Evolutionary conservation across 768 basidiomycete species (phyloP).

Genomic region (Collybia nuda): DNA sequence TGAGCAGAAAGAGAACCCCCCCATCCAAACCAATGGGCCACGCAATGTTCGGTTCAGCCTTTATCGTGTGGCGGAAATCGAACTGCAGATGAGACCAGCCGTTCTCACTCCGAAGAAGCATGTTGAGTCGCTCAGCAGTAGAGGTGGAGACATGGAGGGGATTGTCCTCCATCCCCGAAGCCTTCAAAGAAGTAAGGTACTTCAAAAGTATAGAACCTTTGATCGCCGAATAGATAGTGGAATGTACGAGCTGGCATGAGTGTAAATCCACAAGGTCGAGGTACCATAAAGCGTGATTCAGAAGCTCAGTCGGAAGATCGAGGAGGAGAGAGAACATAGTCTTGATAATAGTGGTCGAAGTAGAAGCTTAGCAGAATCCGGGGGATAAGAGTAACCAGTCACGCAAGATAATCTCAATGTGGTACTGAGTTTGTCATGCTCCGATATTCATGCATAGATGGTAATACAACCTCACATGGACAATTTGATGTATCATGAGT

Average conservation of each 20-base stretch:
- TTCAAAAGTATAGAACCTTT: slow-evolving; percentile 5
- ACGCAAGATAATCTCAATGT: no score
- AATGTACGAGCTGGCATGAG: slow-evolving; percentile 8
- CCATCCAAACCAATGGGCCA: slow-evolving; percentile 43
- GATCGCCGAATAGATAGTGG: neutral
- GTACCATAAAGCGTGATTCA: slow-evolving; percentile 9
- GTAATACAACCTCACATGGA: no score
- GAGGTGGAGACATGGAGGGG: neutral
- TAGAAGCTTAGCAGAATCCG: no score
- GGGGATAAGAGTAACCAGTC: no score
- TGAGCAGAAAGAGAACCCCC: slow-evolving; percentile 39
- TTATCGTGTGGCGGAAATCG: slow-evolving; percentile 6
- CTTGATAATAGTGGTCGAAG: no score
- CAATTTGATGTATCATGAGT: no score
- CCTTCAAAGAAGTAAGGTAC: slow-evolving; percentile 7
- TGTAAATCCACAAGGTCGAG: slow-evolving; percentile 5
- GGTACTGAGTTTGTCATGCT: no score
- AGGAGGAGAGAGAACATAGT: neutral
- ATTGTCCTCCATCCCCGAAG: slow-evolving; percentile 11
- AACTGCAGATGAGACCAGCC: slow-evolving; percentile 8
- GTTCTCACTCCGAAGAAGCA: slow-evolving; percentile 6
- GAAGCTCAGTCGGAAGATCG: slow-evolving; percentile 10
- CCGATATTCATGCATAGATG: no score
- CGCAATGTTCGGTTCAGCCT: slow-evolving; percentile 8
- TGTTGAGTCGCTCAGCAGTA: slow-evolving; percentile 4